Conservation (phyloP, 805 yeast species). For the Wickerhamomyces kurtzmanii region DNA sequence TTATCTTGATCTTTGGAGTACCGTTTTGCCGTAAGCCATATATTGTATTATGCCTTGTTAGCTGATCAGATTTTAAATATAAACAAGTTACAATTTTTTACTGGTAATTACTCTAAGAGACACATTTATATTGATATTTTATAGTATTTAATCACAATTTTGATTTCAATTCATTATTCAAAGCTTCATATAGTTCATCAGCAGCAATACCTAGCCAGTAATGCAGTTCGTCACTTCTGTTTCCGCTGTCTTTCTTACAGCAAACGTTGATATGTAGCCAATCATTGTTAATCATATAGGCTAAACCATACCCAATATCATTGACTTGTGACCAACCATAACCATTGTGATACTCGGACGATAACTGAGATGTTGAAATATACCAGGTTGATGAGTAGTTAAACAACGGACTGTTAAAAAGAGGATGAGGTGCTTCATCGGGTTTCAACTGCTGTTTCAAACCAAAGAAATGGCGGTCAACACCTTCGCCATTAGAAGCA, state of each 20-base stretch:
- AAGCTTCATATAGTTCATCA: constrained; percentile 65
- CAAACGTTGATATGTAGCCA: constrained; percentile 82
- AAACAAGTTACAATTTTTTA: too few relatives aligned
- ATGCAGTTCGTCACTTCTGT: constrained; percentile 46
- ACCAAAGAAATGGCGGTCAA: constrained; percentile 91
- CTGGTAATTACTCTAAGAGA: too few relatives aligned
- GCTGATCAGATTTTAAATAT: too few relatives aligned
- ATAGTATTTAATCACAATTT: constrained; percentile 9
- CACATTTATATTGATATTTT: too few relatives aligned
- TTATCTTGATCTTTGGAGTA: too few relatives aligned
- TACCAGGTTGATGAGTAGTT: constrained; percentile 78
- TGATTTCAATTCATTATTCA: constrained; percentile 18
- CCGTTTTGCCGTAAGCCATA: too few relatives aligned
- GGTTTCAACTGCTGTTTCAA: constrained; percentile 58
- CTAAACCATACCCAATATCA: constrained; percentile 89
- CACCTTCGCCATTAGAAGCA: constrained; percentile 82
- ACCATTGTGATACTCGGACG: constrained; percentile 77
- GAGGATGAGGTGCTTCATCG: constrained; percentile 48
- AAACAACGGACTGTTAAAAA: constrained; percentile 71
- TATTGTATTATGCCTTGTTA: too few relatives aligned
- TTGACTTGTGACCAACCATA: constrained; percentile 96
- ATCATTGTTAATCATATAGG: constrained; percentile 83
- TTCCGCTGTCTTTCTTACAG: constrained; percentile 51
- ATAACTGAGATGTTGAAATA: constrained; percentile 81
- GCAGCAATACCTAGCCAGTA: constrained; percentile 71